A percentile compares a stretch with the other conserved stretches of the same genome.
These are phyloP conservation scores for Mucor irregularis DNA, from an alignment of 371 early-diverging fungal species.

Conservation along the genomic window DNA sequence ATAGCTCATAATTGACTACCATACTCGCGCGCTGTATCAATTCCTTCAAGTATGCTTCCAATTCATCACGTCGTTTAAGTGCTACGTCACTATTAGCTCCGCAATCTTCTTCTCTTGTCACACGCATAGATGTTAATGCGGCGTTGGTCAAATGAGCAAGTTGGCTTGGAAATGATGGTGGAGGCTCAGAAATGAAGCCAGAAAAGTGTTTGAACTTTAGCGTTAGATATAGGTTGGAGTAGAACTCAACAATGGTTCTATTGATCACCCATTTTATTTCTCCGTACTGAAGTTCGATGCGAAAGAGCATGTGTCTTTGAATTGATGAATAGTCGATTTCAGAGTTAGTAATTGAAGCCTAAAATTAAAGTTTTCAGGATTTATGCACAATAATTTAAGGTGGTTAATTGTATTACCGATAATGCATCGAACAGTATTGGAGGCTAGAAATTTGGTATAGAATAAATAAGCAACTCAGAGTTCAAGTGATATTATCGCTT, in stretches of 20 bases:
- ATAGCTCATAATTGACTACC: slow-evolving; percentile 63
- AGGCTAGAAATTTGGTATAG: slow-evolving; percentile 25
- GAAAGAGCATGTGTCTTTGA: slow-evolving; percentile 46
- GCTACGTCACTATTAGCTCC: slow-evolving; percentile 38
- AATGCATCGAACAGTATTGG: slow-evolving; percentile 42
- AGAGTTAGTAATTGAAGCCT: slow-evolving; percentile 54
- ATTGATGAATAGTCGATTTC: slow-evolving; percentile 34
- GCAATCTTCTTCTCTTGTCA: slow-evolving; percentile 30
- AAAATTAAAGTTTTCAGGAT: neutral
- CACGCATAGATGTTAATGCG: slow-evolving; percentile 36
- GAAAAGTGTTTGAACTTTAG: slow-evolving; percentile 45
- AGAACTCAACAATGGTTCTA: slow-evolving; percentile 69
- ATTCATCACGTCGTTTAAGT: slow-evolving; percentile 56
- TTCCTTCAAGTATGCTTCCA: slow-evolving; percentile 64
- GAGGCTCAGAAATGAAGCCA: slow-evolving; percentile 22
- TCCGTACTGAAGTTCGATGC: slow-evolving; percentile 80
- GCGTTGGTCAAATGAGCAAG: slow-evolving; percentile 37
- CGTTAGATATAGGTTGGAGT: slow-evolving; percentile 60
- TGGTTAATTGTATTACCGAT: slow-evolving; percentile 16
- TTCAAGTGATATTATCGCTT: neutral
- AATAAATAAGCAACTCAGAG: neutral
- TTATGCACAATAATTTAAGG: neutral
- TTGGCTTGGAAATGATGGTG: slow-evolving; percentile 46
- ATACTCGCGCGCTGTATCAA: slow-evolving; percentile 57
- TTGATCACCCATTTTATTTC: slow-evolving; percentile 75